Base-by-base conservation (phyloP, 139 green algal genomes). In the Chlamydomonas sp. region DNA sequence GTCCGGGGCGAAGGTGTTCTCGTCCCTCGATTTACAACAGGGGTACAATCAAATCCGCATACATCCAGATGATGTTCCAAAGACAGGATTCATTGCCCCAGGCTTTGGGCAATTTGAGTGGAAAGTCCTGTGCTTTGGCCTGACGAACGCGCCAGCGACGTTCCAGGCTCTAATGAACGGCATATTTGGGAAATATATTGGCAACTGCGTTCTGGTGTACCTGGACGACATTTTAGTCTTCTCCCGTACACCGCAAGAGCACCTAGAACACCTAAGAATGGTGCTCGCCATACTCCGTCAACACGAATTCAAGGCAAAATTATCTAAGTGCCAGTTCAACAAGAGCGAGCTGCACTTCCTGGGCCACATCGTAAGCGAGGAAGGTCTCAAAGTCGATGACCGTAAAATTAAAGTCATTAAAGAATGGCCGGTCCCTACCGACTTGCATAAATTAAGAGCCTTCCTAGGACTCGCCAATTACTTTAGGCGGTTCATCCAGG, bases 381-480 rank as follows among this genome's bases (percentile, higher is more conserved):
- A 71, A 7, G 63, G 74, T 5, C 5, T 83, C 31, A n/a, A 78
- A 7, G 67, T 63, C 15, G 79, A 83, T 20, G 20, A 59, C 7
- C 5, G 5, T 5, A 83, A 83, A 18, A 63, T 83, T 63, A 59
- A 78, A 49, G 66, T 74, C 1, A 63, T 90, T 3, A 17, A 78
- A 0, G 15, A 89, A 1, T 91, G 85, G 90, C 77, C 78, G 58
- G 31, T 16, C 16, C 86, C 86, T 3, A 64, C 62, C 2, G 49
- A 81, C 63, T 15, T 91, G 5, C 17, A 31, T 9, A 64, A 81
- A 17, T 18, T 91, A 0, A 9, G 83, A 16, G 67, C 74, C 15
- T 93, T 93, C 75, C 57, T 93, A 5, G 92, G 90, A 1, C 73
- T 94, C 0, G 90, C 88, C 17, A 93, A 91, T 59, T 93, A 93